Evolutionary conservation across 768 basidiomycete species (phyloP).

Genomic region (Podaxis sp.): DNA sequence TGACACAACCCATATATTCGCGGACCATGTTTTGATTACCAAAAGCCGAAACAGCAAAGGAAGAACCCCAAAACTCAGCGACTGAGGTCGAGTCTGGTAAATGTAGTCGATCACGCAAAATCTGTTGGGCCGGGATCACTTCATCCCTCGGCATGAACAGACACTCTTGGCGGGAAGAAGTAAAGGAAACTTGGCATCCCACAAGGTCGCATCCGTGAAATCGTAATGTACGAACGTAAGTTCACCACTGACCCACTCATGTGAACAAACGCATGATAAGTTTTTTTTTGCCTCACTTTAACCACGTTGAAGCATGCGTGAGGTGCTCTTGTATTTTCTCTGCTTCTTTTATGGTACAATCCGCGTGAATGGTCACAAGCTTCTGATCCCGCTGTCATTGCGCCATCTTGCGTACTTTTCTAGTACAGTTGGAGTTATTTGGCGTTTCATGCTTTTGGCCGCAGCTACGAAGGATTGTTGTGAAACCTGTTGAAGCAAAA

Average conservation of each 20-base stretch:
- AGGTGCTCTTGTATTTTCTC: no score
- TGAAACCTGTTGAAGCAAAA: constrained; percentile 52
- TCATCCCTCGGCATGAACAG: background rate
- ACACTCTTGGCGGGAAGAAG: background rate
- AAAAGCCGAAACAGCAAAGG: background rate
- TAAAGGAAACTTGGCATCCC: background rate
- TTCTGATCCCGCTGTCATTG: constrained; percentile 21
- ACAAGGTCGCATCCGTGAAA: background rate
- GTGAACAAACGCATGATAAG: background rate
- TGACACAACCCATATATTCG: background rate
- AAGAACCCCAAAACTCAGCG: background rate
- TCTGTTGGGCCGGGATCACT: background rate
- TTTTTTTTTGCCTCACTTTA: background rate
- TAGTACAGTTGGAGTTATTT: constrained; percentile 83
- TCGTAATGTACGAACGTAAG: background rate
- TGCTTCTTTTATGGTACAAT: background rate
- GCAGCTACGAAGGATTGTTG: constrained; percentile 69
- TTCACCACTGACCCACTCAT: background rate
- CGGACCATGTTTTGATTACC: background rate
- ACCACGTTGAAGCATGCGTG: background rate
- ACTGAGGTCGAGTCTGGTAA: background rate
- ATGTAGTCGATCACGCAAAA: background rate
- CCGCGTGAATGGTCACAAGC: constrained; percentile 14
- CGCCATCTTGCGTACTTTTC: constrained; percentile 70
- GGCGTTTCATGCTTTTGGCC: constrained; percentile 63